Base-by-base conservation (phyloP, 148 eudicot genomes). In the Chenopodium quinoa region DNA sequence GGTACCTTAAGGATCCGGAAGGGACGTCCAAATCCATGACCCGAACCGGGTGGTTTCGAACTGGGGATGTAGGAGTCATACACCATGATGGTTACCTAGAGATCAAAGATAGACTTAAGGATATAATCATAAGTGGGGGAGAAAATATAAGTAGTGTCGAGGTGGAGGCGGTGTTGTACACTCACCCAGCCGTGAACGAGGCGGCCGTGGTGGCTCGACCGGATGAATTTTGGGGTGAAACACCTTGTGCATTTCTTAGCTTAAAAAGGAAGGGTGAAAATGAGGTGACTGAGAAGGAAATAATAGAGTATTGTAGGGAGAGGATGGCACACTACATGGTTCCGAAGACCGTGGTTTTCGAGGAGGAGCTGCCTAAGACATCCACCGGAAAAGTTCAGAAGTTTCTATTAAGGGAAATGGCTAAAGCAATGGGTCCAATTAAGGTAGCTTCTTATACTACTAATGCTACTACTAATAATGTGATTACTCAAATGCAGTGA, bases 1-100 rank as follows among this genome's bases (percentile, higher is more conserved):
- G 97, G 20, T 91, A 92, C 71, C 70, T 88, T 1, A 91, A 92
- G 71, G 90, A 92, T 22, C 88, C 83, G 0, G 87, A 84, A 54
- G 90, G 81, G 2, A 90, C 94, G 2, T 47, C 83, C 2, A 84
- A 84, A 7, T 75, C 80, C 9, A 81, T 92, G 80, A 90, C 72
- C 44, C 71, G 48, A 27, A 75, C 87, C 25, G 92, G 93, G 14
- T 92, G 97, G 97, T 88, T 92, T 54, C 84, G 84, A 32, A 92
- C 97, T 0, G 97, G 97, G 1, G 93, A 92, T 23, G 90, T 91
- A 0, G 97, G 90, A 1, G 97, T 92, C 29, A 89, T 92, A 78
- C 90, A 91, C 68, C 82, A 79, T 0, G 94, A 91, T 67, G 97
- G 94, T 16, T 92, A 91, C 82, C 58, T 92, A 52, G 93, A 92